Evolutionary conservation across 345 rosid genomes (phyloP), one percentile per base, ranked within the genome.

Genomic region (Stellera chamaejasme): DNA sequence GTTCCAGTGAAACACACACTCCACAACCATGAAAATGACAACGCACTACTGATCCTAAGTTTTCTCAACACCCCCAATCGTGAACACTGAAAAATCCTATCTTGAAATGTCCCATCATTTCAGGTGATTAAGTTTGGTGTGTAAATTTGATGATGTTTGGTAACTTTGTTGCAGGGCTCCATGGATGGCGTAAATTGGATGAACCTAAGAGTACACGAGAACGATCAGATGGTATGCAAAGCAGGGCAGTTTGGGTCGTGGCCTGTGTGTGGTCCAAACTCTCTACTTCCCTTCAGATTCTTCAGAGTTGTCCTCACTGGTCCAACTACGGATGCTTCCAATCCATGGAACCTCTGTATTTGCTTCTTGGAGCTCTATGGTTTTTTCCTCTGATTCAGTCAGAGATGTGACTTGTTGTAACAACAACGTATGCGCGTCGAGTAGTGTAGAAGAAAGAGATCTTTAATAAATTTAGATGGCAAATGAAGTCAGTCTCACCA

Each of bases 331-430:
- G 97, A 85, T 61, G 67, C 72, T 27, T 69, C 96, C 2, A 82
- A 83, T 55, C 87, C 82, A 1, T 85, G 87, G 95, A 90, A 73
- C 69, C 72, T 89, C 61, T 81, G 88, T 82, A 81, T 93, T 56
- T 90, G 99, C 80, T 85, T 77, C 79, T 57, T 89, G 70, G 97
- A 89, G 74, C 85, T 89, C 64, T 93, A 93, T 25, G 99, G 97
- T 65, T 87, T 66, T 79, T 81, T 84, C 48, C 96, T 69, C 50
- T 82, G 49, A 55, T 32, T 19, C 23, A 19, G 23, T 19, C 23
- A 19, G 23, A 1, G 23, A 19, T 19, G 23, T 19, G 23, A 19
- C 23, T 19, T 19, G 23, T 19, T 19, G 23, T 19, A 19, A n/a
- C n/a, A n/a, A n/a, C n/a, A n/a, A 19, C 23, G 23, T 19, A 19